Percentiles rank a stretch among this genome's conserved stretches.
These are phyloP conservation scores for Aspergillus hancockii DNA, from an alignment of 495 filamentous ascomycete species.

Conservation along the genomic window DNA sequence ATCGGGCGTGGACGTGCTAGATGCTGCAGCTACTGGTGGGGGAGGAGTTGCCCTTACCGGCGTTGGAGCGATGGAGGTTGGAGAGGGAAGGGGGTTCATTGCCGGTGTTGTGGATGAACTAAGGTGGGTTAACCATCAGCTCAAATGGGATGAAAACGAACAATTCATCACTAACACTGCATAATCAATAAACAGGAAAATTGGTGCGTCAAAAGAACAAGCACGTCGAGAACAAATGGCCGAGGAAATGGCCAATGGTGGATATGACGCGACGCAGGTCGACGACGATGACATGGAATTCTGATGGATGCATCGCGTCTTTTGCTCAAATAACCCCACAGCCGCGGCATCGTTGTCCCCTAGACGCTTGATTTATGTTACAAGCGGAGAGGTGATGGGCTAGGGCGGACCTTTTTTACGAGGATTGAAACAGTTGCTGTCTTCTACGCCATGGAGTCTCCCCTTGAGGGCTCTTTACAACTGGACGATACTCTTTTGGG, in stretches of 20 bases:
- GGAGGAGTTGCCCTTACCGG: conserved; percentile 77
- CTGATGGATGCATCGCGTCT: conserved; percentile 18
- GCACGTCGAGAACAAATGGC: conserved; percentile 48
- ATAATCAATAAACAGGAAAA: conserved; percentile 30
- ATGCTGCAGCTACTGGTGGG: conserved; percentile 59
- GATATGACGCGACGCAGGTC: conserved; percentile 42
- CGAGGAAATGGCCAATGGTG: conserved; percentile 43
- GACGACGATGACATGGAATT: conserved; percentile 54
- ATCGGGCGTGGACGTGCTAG: conserved; percentile 66
- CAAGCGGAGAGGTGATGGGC: conserved; percentile 22
- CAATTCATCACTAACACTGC: conserved; percentile 4
- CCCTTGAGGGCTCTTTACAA: not conserved
- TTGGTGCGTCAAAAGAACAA: conserved; percentile 51
- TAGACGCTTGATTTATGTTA: conserved; percentile 20
- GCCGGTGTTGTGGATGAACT: conserved; percentile 84
- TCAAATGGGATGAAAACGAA: not conserved
- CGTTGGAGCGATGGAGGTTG: conserved; percentile 87
- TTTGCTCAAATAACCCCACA: not conserved
- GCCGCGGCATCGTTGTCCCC: conserved; percentile 4
- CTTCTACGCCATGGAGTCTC: not conserved
- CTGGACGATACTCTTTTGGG: not conserved
- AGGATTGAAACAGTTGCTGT: not conserved
- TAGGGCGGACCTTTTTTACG: not conserved
- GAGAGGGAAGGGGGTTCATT: conserved; percentile 83
- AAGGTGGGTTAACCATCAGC: conserved; percentile 43